Conservation (phyloP, 192 early-diverging fungal genomes). For the Podila clonocystis region DNA sequence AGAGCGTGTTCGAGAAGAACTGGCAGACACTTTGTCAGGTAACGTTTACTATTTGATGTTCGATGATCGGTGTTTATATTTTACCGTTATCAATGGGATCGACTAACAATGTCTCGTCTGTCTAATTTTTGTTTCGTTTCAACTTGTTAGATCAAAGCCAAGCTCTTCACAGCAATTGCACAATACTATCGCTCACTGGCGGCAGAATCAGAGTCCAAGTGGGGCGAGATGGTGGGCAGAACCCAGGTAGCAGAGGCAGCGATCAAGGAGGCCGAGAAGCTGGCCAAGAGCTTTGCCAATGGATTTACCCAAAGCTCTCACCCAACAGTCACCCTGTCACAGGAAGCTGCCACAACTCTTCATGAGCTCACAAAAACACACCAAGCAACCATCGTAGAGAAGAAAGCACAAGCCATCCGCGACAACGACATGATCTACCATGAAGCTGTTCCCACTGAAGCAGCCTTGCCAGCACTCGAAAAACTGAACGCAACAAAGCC, state of each 20-base stretch:
- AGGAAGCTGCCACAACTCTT: slow-evolving; percentile 75
- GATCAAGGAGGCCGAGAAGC: slow-evolving; percentile 87
- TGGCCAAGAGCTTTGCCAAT: slow-evolving; percentile 75
- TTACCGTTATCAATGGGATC: not conserved
- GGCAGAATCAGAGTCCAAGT: slow-evolving; percentile 79
- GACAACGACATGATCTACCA: slow-evolving; percentile 99
- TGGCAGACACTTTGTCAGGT: slow-evolving; percentile 88
- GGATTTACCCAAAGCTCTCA: slow-evolving; percentile 69
- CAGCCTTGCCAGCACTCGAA: slow-evolving; percentile 83
- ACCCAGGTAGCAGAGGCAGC: slow-evolving; percentile 79
- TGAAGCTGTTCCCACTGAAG: slow-evolving; percentile 82
- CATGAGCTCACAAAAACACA: slow-evolving; percentile 79
- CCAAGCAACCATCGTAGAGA: slow-evolving; percentile 73
- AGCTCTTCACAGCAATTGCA: slow-evolving; percentile 88
- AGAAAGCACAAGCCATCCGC: slow-evolving; percentile 70
- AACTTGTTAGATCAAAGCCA: slow-evolving; percentile 79
- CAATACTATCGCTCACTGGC: slow-evolving; percentile 86
- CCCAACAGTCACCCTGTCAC: slow-evolving; percentile 61
- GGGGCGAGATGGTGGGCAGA: slow-evolving; percentile 87
- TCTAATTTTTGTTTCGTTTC: not conserved
- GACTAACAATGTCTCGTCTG: not conserved
- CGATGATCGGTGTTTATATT: not conserved
- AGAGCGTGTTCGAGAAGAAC: slow-evolving; percentile 78
- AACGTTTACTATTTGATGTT: not conserved
- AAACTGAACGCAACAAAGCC: slow-evolving; percentile 87